These are phyloP conservation scores for Amphirosellinia nigrospora DNA, from an alignment of 495 filamentous ascomycete genomes.

Conservation along the genomic window DNA sequence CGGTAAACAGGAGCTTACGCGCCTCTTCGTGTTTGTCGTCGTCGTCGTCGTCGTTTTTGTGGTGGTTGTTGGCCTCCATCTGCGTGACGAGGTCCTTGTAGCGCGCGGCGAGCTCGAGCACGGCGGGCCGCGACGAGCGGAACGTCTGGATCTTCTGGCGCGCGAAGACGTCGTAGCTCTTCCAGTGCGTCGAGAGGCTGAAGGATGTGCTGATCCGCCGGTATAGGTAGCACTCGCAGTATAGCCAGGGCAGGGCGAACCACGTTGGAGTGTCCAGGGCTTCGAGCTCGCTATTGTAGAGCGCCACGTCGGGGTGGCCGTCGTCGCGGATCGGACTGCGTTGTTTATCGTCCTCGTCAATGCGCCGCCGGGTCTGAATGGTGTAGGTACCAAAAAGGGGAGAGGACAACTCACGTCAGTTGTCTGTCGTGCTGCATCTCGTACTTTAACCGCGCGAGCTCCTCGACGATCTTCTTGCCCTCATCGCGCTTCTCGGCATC, in stretches of 20 bases:
- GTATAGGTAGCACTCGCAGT: constrained; percentile 93
- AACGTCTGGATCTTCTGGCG: constrained; percentile 93
- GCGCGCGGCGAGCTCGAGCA: constrained; percentile 81
- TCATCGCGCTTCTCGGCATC: constrained; percentile 72
- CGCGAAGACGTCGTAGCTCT: constrained; percentile 88
- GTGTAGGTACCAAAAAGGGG: neutral
- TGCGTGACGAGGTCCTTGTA: constrained; percentile 69
- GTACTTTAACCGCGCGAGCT: constrained; percentile 86
- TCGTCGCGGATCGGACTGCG: constrained; percentile 81
- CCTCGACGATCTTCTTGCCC: constrained; percentile 83
- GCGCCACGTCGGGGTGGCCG: constrained; percentile 74
- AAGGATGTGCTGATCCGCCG: constrained; percentile 81
- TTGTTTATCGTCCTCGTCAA: neutral
- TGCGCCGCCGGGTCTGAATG: neutral
- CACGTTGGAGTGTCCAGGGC: constrained; percentile 75
- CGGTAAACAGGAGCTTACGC: constrained; percentile 78
- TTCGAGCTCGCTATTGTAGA: constrained; percentile 86
- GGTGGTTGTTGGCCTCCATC: constrained; percentile 45
- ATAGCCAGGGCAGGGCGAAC: constrained; percentile 88
- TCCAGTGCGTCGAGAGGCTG: constrained; percentile 82
- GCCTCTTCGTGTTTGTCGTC: constrained; percentile 66
- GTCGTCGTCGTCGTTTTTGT: constrained; percentile 48
- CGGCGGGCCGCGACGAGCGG: constrained; percentile 87
- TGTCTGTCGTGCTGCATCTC: constrained; percentile 90
- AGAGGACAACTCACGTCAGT: constrained; percentile 66